These are phyloP conservation scores for Alternaria triticina DNA, from an alignment of 2,329 filamentous ascomycete genomes.

Conservation along the genomic window DNA sequence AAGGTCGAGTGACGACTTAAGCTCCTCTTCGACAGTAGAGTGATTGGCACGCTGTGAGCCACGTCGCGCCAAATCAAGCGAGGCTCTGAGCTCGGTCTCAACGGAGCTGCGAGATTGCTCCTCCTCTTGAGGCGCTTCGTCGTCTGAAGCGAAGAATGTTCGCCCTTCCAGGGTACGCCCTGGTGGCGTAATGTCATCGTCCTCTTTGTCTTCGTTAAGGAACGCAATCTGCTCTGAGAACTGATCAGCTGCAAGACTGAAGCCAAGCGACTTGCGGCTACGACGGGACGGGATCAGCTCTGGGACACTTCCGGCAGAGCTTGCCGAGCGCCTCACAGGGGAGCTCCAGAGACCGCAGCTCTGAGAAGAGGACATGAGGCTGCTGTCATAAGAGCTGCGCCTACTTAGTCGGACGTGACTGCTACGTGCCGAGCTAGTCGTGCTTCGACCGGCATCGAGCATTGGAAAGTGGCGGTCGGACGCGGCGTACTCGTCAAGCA, in stretches of 20 bases:
- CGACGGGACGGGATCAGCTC: constrained; percentile 47
- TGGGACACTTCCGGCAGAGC: constrained; percentile 48
- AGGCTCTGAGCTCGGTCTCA: constrained; percentile 30
- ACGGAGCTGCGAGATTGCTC: constrained; percentile 11
- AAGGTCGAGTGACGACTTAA: constrained; percentile 30
- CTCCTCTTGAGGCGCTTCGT: constrained; percentile 20
- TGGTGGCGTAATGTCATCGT: constrained; percentile 39
- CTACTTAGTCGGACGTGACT: constrained; percentile 62
- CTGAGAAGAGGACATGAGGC: constrained; percentile 54
- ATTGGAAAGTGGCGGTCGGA: constrained; percentile 57
- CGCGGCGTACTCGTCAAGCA: constrained; percentile 51
- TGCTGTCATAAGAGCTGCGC: constrained; percentile 63
- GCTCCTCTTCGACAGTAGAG: constrained; percentile 18
- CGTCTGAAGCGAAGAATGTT: constrained; percentile 40
- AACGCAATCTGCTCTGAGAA: constrained; percentile 42
- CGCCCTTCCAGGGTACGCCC: constrained; percentile 29
- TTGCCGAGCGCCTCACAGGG: constrained; percentile 44
- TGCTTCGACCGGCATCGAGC: constrained; percentile 47
- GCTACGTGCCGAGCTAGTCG: constrained; percentile 54
- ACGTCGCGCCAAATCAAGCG: constrained; percentile 35
- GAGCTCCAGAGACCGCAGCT: constrained; percentile 43
- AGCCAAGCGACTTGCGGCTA: constrained; percentile 35
- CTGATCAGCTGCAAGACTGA: constrained; percentile 40
- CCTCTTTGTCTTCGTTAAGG: constrained; percentile 37
- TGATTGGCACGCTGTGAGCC: constrained; percentile 29